phyloP scores from a whole-genome alignment of 305 asterid genomes.

The Rubia balearica region DNA sequence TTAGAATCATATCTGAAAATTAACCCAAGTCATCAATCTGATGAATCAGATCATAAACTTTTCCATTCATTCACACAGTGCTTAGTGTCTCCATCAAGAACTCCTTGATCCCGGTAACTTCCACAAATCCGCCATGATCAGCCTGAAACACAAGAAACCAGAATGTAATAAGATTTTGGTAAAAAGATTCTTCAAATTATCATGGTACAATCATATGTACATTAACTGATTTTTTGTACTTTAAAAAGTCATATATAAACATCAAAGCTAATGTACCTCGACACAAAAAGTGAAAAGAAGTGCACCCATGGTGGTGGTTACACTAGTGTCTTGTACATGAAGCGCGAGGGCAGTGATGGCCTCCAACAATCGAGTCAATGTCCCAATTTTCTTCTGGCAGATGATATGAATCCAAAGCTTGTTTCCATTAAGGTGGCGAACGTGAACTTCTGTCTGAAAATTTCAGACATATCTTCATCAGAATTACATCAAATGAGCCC shows the following conservation, averaged over 20 bases:
- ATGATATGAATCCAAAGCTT: slow-evolving; percentile 68
- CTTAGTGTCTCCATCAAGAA: slow-evolving; percentile 40
- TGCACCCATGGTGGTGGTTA: slow-evolving; percentile 50
- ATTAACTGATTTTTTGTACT: too few relatives aligned
- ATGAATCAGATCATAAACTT: neutral
- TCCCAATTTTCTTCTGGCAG: slow-evolving; percentile 49
- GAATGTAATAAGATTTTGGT: too few relatives aligned
- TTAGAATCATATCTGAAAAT: neutral
- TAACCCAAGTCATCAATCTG: neutral
- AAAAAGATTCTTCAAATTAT: neutral
- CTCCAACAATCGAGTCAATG: slow-evolving; percentile 54
- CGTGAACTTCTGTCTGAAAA: slow-evolving; percentile 50
- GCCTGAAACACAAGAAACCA: slow-evolving; percentile 29
- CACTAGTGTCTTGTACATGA: slow-evolving; percentile 49
- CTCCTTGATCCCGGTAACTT: slow-evolving; percentile 37
- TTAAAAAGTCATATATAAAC: too few relatives aligned
- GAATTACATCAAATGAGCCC: neutral
- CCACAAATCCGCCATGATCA: slow-evolving; percentile 29
- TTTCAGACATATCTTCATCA: neutral
- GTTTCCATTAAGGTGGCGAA: slow-evolving; percentile 36
- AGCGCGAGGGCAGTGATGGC: slow-evolving; percentile 54
- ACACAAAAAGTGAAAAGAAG: slow-evolving; percentile 56
- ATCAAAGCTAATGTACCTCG: slow-evolving; percentile 33
- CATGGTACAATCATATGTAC: neutral
- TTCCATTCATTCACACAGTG: slow-evolving; percentile 23